phyloP scores from a whole-genome alignment of 495 filamentous ascomycete species.

The Aspergillus baeticus region DNA sequence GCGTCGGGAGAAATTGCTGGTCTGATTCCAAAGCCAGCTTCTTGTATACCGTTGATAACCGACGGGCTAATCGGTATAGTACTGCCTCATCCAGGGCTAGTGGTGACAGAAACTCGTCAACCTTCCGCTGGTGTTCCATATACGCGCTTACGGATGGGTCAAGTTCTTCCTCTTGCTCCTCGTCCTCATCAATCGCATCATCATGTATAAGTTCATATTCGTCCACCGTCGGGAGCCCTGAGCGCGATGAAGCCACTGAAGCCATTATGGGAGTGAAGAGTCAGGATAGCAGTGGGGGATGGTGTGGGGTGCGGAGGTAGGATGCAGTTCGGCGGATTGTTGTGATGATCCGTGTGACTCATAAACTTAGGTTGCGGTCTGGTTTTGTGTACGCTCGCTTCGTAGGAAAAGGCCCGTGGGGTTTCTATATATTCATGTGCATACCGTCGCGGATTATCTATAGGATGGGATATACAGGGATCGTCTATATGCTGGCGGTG shows the following conservation, averaged over 20 bases:
- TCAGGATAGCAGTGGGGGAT: background rate
- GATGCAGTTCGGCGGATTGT: constrained; percentile 7
- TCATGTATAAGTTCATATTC: constrained; percentile 37
- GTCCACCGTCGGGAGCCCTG: constrained; percentile 34
- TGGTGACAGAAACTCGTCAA: constrained; percentile 42
- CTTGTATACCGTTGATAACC: constrained; percentile 60
- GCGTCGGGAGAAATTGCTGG: constrained; percentile 76
- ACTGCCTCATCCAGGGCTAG: constrained; percentile 41
- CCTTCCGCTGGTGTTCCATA: constrained; percentile 29
- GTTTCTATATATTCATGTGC: constrained; percentile 6
- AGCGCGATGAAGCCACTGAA: constrained; percentile 26
- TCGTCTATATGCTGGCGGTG: background rate
- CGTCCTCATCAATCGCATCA: constrained; percentile 40
- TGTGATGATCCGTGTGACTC: constrained; percentile 11
- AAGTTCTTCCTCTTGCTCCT: constrained; percentile 42
- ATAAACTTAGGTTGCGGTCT: background rate
- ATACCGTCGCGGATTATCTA: background rate
- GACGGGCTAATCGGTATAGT: constrained; percentile 59
- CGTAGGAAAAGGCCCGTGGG: background rate
- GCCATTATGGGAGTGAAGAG: constrained; percentile 25
- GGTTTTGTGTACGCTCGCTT: constrained; percentile 5
- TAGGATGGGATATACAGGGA: background rate
- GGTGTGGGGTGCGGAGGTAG: constrained; percentile 8
- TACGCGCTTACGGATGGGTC: constrained; percentile 32
- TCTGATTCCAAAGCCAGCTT: constrained; percentile 63